Conservation (phyloP, 2,329 filamentous ascomycete genomes). For the Colletotrichum agaves region DNA sequence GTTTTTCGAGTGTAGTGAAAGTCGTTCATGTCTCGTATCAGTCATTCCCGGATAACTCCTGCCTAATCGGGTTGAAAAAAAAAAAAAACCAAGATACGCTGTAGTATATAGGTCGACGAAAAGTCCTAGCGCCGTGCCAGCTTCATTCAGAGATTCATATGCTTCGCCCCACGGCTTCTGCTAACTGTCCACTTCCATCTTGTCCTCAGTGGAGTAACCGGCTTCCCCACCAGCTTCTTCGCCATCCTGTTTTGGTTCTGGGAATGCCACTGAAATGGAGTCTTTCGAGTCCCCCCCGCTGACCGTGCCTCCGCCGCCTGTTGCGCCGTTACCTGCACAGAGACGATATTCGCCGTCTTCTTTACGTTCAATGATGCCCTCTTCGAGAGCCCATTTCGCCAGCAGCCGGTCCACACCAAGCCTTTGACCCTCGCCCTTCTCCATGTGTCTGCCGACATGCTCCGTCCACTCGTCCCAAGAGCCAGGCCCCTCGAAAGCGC, state of each 20-base stretch:
- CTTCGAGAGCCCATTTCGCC: constrained; percentile 70
- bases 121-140: constrained; percentile 23
- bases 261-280: constrained; percentile 37
- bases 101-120: constrained; percentile 30
- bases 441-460: constrained; percentile 90
- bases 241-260: constrained; percentile 30
- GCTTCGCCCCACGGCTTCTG: background rate
- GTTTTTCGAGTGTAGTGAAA: constrained; percentile 20
- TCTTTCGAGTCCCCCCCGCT: constrained; percentile 37
- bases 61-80: constrained; percentile 10
- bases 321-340: constrained; percentile 54
- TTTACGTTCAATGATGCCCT: constrained; percentile 70
- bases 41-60: constrained; percentile 31
- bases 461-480: constrained; percentile 95
- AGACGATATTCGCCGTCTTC: constrained; percentile 67
- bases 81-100: background rate
- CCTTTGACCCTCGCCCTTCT: constrained; percentile 71
- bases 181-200: constrained; percentile 23
- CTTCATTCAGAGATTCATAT: constrained; percentile 7
- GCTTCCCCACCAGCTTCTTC: constrained; percentile 16
- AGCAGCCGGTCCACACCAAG: constrained; percentile 69
- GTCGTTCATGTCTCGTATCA: constrained; percentile 37
- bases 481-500: constrained; percentile 74
- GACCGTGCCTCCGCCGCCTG: constrained; percentile 31
- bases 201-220: constrained; percentile 6